Conservation (phyloP, 768 basidiomycete species). For the Agrocybe praecox region DNA sequence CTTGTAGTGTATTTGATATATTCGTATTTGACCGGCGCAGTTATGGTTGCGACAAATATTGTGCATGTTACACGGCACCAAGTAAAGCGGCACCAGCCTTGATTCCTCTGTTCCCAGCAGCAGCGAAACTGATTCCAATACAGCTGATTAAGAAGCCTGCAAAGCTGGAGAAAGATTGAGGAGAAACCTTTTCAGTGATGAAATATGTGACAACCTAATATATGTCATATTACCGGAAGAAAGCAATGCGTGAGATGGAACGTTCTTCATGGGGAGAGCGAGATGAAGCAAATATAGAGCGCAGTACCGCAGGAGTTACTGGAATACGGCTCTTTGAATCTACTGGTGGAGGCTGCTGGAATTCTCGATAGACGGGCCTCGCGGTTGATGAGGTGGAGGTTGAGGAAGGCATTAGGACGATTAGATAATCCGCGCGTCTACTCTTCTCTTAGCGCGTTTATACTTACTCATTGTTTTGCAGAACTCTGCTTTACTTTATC, state of each 20-base stretch:
- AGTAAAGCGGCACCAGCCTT: constrained; percentile 67
- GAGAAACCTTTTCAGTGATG: constrained; percentile 3
- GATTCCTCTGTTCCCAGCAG: constrained; percentile 70
- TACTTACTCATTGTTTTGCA: too few relatives aligned
- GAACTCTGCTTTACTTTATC: too few relatives aligned
- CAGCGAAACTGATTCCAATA: constrained; percentile 74
- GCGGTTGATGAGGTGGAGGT: constrained; percentile 56
- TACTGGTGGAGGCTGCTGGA: constrained; percentile 37
- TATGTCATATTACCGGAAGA: constrained; percentile 65
- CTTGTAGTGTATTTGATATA: background rate
- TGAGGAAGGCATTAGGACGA: constrained; percentile 43
- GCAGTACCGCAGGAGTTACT: constrained; percentile 79
- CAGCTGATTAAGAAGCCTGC: constrained; percentile 84
- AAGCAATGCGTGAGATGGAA: constrained; percentile 81
- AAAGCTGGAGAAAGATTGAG: constrained; percentile 51
- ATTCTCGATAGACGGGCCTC: constrained; percentile 33
- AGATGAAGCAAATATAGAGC: constrained; percentile 87
- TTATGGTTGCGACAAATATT: too few relatives aligned
- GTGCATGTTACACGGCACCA: constrained; percentile 52
- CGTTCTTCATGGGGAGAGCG: constrained; percentile 81
- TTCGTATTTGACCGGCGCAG: background rate
- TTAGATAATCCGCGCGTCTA: constrained; percentile 8
- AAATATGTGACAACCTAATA: background rate
- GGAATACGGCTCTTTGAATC: constrained; percentile 67
- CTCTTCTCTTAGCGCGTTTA: background rate